Conservation (phyloP, 768 basidiomycete species). For the Saitozyma sp. region DNA sequence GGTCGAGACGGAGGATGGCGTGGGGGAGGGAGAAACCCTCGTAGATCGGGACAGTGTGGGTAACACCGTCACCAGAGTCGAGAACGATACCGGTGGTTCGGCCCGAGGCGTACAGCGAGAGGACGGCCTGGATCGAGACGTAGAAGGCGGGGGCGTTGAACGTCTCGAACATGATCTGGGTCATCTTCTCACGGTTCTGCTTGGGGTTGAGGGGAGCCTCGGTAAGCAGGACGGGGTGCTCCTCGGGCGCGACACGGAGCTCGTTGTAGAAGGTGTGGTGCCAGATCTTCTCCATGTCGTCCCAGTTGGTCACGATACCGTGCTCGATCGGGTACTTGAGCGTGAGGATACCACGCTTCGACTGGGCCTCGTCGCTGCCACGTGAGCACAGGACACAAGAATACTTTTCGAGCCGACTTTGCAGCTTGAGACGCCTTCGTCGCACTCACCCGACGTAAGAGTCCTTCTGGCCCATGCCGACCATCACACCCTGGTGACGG, state of each 20-base stretch:
- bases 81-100: constrained; percentile 91
- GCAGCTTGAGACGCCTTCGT: too few species aligned
- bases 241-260: constrained; percentile 87
- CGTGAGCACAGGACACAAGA: constrained; percentile 4
- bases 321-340: constrained; percentile 93
- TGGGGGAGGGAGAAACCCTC: constrained; percentile 90
- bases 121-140: constrained; percentile 86
- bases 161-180: constrained; percentile 95
- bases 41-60: constrained; percentile 95
- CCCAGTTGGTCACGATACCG: constrained; percentile 97
- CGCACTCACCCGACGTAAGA: constrained; percentile 80
- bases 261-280: constrained; percentile 97
- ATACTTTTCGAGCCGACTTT: too few species aligned
- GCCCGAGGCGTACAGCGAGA: constrained; percentile 89
- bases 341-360: constrained; percentile 91
- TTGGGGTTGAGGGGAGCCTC: constrained; percentile 92
- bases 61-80: constrained; percentile 94
- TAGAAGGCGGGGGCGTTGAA: constrained; percentile 92
- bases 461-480: constrained; percentile 95
- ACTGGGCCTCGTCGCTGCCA: constrained; percentile 80
- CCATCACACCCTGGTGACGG: constrained; percentile 93
- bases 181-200: constrained; percentile 85
- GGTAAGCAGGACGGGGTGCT: constrained; percentile 87
- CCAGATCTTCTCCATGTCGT: constrained; percentile 99
- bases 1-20: constrained; percentile 89